Percentiles rank a stretch among this genome's conserved stretches.
phyloP scores from a whole-genome alignment of 805 yeast genomes.

The Grigorovia transvaalensis region DNA sequence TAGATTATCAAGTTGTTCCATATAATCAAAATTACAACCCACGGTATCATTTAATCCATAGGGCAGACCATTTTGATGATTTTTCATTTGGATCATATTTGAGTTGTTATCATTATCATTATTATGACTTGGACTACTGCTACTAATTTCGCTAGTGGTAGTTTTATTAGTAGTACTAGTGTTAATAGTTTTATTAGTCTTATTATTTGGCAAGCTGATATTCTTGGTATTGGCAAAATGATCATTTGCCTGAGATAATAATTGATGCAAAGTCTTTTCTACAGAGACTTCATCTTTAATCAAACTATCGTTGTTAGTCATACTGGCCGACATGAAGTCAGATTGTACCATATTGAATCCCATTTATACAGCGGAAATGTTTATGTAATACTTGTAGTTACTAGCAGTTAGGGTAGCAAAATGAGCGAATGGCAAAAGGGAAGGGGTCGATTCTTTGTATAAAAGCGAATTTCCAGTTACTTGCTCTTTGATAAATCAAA shows the following conservation, averaged over 20 bases:
- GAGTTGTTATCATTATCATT: not conserved
- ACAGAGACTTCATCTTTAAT: slow-evolving; percentile 8
- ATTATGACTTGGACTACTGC: not conserved
- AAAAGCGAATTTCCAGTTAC: too few species aligned
- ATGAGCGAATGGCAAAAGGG: not conserved
- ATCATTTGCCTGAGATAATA: slow-evolving; percentile 11
- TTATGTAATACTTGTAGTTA: too few species aligned
- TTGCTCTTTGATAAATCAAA: too few species aligned
- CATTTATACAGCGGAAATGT: not conserved
- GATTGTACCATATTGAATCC: not conserved
- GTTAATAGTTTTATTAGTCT: too few species aligned
- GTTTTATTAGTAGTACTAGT: not conserved
- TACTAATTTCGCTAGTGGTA: not conserved
- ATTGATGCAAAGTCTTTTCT: slow-evolving; percentile 16
- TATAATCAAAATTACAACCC: not conserved
- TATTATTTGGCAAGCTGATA: not conserved
- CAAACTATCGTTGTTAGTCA: not conserved
- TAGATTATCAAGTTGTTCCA: not conserved
- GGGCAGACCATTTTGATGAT: not conserved
- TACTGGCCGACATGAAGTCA: not conserved
- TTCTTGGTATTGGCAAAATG: slow-evolving; percentile 2
- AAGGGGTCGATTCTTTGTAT: too few species aligned
- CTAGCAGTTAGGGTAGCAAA: not conserved
- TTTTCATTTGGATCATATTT: too few species aligned
- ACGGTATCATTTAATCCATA: not conserved